Base-by-base conservation (phyloP, 2,329 filamentous ascomycete species). In the Blastomyces silverae region DNA sequence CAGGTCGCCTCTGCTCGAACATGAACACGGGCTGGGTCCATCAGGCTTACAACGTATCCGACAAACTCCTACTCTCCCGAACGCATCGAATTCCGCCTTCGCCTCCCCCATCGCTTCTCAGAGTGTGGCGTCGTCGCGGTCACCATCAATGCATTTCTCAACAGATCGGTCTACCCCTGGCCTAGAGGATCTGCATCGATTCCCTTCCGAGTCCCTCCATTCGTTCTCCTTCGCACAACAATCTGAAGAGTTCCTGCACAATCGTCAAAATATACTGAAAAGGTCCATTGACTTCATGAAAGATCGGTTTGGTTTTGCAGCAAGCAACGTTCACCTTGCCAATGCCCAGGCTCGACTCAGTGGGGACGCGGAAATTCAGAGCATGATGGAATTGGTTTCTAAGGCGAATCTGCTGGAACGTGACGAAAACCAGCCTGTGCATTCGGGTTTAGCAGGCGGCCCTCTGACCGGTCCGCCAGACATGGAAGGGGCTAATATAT, bases 191-290 rank as follows among this genome's bases (percentile, higher is more conserved):
- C 84, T 99, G 57, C 88, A 88, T 57, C 88, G 92, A 61, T 99
- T 99, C 74, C 93, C 94, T 1, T 91, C 91, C 70, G 94, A 99
- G 75, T 99, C 94, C 6, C 81, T 99, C 58, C 94, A 99, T 77
- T 99, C 94, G 1, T 99, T 99, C 79, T 97, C 93, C 15, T 99
- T 99, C 76, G 91, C 94, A 52, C 91, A 96, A 70, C 92, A 96
- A 77, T 93, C 92, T 2, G 92, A 96, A 73, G 93, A 97, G 67
- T 87, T 91, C 67, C 83, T 97, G 64, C 90, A 96, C 75, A 96
- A 86, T 75, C 89, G 94, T 64, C 92, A 97, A 75, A 96, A 91
- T 80, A 89, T 96, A 44, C 77, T 99, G 72, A 96, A 96, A 78
- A 85, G 93, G 66, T 96, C 92, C 10, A 88, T 97, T 73, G 94